Conservation (phyloP, 495 filamentous ascomycete genomes). For the Xylaria intraflava region DNA sequence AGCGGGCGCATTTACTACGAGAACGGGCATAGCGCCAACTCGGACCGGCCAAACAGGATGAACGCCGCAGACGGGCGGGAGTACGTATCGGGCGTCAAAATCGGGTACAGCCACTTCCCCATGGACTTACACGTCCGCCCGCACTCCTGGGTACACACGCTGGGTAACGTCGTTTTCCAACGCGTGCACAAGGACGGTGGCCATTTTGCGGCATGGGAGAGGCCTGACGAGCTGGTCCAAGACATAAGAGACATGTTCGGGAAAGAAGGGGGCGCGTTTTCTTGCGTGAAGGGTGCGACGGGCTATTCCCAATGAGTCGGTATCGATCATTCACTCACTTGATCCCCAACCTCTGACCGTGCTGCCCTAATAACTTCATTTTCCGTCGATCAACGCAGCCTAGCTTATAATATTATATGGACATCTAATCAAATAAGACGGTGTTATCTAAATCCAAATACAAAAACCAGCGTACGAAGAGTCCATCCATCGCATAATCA, state of each 20-base stretch:
- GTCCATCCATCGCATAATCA: too few relatives aligned
- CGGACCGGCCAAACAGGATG: constrained; percentile 15
- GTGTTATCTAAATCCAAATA: too few relatives aligned
- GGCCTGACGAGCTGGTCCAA: constrained; percentile 45
- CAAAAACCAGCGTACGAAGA: too few relatives aligned
- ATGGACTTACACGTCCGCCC: constrained; percentile 50
- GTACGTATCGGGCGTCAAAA: constrained; percentile 41
- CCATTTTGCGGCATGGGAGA: constrained; percentile 60
- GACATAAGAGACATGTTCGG: constrained; percentile 57
- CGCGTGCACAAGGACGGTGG: constrained; percentile 49
- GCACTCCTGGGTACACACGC: constrained; percentile 40
- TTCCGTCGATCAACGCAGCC: too few relatives aligned
- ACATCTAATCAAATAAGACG: too few relatives aligned
- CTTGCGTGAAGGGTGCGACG: constrained; percentile 25
- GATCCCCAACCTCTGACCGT: too few relatives aligned
- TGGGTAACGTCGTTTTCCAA: constrained; percentile 55
- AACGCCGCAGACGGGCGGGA: constrained; percentile 10
- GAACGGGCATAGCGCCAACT: constrained; percentile 22
- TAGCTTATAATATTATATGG: too few relatives aligned
- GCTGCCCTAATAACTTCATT: too few relatives aligned
- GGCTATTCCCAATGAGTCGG: constrained; percentile 19
- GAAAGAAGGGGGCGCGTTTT: constrained; percentile 24
- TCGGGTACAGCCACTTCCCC: constrained; percentile 51
- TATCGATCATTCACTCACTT: neutral
- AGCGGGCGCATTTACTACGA: constrained; percentile 58